These are phyloP conservation scores for Pleurotus tuoliensis DNA, from an alignment of 768 basidiomycete species.

Conservation along the genomic window DNA sequence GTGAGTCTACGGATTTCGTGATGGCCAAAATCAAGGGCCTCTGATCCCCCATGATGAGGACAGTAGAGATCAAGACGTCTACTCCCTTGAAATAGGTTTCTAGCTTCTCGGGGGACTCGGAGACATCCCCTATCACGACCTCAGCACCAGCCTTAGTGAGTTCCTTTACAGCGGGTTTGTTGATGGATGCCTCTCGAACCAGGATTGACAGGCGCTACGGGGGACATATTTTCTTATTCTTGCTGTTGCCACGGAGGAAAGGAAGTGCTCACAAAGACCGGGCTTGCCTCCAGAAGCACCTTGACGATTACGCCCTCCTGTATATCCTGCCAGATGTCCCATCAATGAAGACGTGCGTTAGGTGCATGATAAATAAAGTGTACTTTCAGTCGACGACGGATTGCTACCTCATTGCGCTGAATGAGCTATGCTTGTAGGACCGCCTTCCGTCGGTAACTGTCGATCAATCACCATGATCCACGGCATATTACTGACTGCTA, in stretches of 20 bases:
- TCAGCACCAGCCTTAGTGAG: neutral
- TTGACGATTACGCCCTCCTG: neutral
- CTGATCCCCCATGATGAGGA: too few relatives aligned
- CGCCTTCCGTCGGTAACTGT: too few relatives aligned
- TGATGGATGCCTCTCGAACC: neutral
- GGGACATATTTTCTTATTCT: neutral
- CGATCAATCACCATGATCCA: too few relatives aligned
- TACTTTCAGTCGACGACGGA: too few relatives aligned
- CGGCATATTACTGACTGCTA: too few relatives aligned
- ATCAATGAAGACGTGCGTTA: neutral
- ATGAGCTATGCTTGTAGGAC: neutral
- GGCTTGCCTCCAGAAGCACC: neutral
- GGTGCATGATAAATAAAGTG: neutral
- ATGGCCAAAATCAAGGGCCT: too few relatives aligned
- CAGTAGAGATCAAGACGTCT: constrained; percentile 1
- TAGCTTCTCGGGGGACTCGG: neutral
- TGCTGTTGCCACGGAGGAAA: neutral
- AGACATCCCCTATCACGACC: neutral
- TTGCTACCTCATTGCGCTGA: too few relatives aligned
- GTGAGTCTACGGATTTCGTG: too few relatives aligned
- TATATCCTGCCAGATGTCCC: neutral
- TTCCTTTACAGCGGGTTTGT: neutral
- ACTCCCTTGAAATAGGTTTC: neutral
- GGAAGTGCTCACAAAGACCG: neutral
- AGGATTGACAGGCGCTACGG: neutral